phyloP scores from a whole-genome alignment of 1,284 basidiomycete genomes.

The Rhodotorula sp. region DNA sequence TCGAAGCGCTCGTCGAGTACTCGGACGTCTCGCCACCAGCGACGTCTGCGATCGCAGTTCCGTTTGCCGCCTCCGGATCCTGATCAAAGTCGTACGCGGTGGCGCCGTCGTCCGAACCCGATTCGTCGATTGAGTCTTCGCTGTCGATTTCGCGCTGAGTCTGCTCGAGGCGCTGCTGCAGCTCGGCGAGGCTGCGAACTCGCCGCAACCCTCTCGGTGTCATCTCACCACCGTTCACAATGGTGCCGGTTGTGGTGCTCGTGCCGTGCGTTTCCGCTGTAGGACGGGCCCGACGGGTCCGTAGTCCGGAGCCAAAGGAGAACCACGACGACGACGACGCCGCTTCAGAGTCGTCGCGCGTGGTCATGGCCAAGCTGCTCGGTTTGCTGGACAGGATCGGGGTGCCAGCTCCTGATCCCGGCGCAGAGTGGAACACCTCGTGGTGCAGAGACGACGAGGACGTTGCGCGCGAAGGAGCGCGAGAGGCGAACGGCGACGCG shows the following conservation, averaged over 20 bases:
- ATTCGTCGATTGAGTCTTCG: conserved; percentile 22
- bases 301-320: neutral
- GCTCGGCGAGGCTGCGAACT: conserved; percentile 34
- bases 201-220: conserved; percentile 14
- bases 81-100: no score
- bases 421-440: conserved; percentile 26
- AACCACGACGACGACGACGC: neutral
- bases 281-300: neutral
- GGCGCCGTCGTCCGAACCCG: neutral
- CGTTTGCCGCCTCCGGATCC: neutral
- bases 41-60: neutral
- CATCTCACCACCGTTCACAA: neutral
- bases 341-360: neutral
- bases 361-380: conserved; percentile 17
- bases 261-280: neutral
- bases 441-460: conserved; percentile 32
- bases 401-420: neutral
- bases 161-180: conserved; percentile 35
- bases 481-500: conserved; percentile 21
- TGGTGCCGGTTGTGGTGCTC: neutral
- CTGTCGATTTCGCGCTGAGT: conserved; percentile 32
- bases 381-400: conserved; percentile 13
- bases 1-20: conserved; percentile 2
- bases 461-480: conserved; percentile 15
- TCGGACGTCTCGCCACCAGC: neutral